Base-by-base conservation (phyloP, 1,139 yeast species). In the Insectozyma bohioensis region DNA sequence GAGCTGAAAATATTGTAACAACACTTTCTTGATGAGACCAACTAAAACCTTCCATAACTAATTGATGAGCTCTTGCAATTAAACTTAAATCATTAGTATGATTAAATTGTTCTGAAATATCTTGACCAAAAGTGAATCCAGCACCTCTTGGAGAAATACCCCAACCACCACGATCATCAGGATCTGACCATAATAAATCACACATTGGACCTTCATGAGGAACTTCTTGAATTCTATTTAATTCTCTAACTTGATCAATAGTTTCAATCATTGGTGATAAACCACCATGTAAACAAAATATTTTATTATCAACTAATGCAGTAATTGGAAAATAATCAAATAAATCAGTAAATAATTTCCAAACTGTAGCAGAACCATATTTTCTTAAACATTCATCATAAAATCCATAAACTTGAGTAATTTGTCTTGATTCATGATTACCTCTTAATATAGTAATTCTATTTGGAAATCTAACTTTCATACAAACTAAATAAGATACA, bases 121-220 rank as follows among this genome's bases (percentile, higher is more conserved):
- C 73, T 53, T 65, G 72, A 40, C 75, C 75, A 61, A 69, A 69
- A 52, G 73, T 65, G 77, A 85, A 94, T 40, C 98, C 98, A 31
- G 98, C 98, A 51, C 98, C 98, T 63, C 98, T 78, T 46, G 98
- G 97, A 37, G 95, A 84, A 44, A 92, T 80, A 15, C 96, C 95
- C 98, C 98, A 94, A 36, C 94, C 90, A 41, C 87, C 87, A 45
- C 95, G 80, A 54, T 87, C 96, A 55, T 92, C 98, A 2, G 98
- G 98, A 54, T 92, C 98, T 6, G 95, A 84, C 98, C 98, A 92
- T 39, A 92, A 69, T 54, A 92, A 68, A 58, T 92, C 98, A 63
- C 97, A 92, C 96, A 92, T 92, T 34, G 97, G 95, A 24, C 98
- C 98, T 61, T 92, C 98, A 56, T 92, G 98, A 21, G 98, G 98